phyloP scores from a whole-genome alignment of 129 eudicot species.

The Centaurea solstitialis region DNA sequence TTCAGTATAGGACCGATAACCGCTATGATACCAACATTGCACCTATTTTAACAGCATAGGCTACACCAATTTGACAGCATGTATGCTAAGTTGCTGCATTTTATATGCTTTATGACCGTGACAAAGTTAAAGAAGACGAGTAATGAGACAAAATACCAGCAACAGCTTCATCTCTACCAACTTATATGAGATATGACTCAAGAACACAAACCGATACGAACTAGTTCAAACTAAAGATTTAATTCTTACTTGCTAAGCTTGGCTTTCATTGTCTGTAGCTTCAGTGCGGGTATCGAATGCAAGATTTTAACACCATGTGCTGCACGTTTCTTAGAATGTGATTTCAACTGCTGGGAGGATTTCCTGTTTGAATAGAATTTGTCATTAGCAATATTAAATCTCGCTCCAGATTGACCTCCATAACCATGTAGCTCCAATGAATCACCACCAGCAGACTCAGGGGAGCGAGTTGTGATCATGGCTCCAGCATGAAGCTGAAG shows the following conservation, averaged over 20 bases:
- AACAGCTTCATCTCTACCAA: background rate
- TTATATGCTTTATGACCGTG: background rate
- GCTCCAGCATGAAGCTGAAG: slow-evolving; percentile 94
- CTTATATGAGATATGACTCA: background rate
- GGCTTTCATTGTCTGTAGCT: slow-evolving; percentile 89
- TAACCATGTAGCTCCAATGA: slow-evolving; percentile 57
- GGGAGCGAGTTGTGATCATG: slow-evolving; percentile 67
- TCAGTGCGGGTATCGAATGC: slow-evolving; percentile 90
- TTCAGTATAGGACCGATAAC: no score
- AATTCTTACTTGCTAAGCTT: slow-evolving; percentile 90
- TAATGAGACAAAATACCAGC: background rate
- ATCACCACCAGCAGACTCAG: slow-evolving; percentile 49
- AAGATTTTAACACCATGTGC: slow-evolving; percentile 84
- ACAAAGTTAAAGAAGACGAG: background rate
- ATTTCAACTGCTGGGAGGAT: slow-evolving; percentile 84
- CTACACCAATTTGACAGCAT: no score
- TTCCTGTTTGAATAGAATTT: slow-evolving; percentile 85
- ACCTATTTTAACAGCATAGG: no score
- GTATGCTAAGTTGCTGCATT: no score
- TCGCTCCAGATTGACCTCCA: slow-evolving; percentile 53
- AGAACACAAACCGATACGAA: background rate
- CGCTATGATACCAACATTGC: no score
- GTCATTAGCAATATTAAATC: slow-evolving; percentile 85
- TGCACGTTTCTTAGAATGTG: slow-evolving; percentile 84
- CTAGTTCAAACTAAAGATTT: background rate